Conservation (phyloP, 495 filamentous ascomycete species). For the Achaetomiella virescens region DNA sequence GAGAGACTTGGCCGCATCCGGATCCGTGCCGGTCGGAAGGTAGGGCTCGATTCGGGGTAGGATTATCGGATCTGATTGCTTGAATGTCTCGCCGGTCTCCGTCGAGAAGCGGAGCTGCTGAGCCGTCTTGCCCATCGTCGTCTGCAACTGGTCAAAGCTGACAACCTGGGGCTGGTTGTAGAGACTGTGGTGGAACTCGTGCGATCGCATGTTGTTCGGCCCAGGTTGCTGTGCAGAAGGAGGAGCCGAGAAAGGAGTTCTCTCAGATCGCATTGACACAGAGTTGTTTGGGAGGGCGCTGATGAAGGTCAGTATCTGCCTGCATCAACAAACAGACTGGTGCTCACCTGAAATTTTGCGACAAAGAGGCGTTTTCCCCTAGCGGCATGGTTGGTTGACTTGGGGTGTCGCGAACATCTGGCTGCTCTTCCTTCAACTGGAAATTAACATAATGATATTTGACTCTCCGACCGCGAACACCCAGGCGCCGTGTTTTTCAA, state of each 20-base stretch:
- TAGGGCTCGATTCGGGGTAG: constrained; percentile 74
- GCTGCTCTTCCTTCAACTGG: constrained; percentile 58
- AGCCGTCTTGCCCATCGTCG: constrained; percentile 49
- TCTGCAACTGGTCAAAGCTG: constrained; percentile 40
- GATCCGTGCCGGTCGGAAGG: constrained; percentile 69
- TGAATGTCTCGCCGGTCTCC: constrained; percentile 44
- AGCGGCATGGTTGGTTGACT: constrained; percentile 34
- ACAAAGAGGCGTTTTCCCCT: constrained; percentile 29
- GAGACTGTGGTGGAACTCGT: constrained; percentile 36
- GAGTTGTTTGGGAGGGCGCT: constrained; percentile 26
- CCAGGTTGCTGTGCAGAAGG: constrained; percentile 31
- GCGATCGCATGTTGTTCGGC: constrained; percentile 19
- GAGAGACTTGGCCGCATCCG: constrained; percentile 73
- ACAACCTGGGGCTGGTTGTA: constrained; percentile 47
- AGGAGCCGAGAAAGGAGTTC: constrained; percentile 66
- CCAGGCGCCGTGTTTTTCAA: constrained; percentile 85
- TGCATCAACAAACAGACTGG: neutral
- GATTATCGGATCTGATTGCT: constrained; percentile 59
- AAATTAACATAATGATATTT: constrained; percentile 98
- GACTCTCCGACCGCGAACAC: constrained; percentile 94
- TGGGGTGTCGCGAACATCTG: constrained; percentile 36
- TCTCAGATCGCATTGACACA: constrained; percentile 41
- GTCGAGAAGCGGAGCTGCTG: constrained; percentile 62
- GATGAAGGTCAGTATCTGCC: constrained; percentile 1
- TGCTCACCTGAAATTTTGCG: constrained; percentile 40